Percentiles rank a stretch among this genome's conserved stretches.
Evolutionary conservation across 2,329 filamentous ascomycete genomes (phyloP).

Genomic region (Massarina eburnea): DNA sequence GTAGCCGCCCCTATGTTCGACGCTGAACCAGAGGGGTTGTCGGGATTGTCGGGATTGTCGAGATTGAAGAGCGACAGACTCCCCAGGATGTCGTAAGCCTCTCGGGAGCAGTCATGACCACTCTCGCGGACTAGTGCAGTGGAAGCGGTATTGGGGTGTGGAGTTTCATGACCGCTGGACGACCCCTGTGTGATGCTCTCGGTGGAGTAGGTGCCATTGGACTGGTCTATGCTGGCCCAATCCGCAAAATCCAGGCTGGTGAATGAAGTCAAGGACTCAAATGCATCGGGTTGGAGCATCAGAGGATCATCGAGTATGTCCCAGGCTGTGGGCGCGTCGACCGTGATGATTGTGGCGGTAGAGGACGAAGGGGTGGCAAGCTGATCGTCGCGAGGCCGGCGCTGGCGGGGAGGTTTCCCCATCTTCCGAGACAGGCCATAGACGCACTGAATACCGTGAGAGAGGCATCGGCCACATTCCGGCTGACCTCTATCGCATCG

Average conservation of each 20-base stretch:
- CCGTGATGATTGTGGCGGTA: too few species aligned
- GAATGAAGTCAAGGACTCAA: not conserved
- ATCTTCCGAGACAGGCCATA: constrained; percentile 22
- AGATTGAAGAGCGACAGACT: constrained; percentile 5
- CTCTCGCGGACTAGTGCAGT: not conserved
- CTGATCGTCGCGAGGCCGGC: constrained; percentile 1
- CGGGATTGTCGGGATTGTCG: not conserved
- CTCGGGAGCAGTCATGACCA: constrained; percentile 9
- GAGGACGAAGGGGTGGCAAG: not conserved
- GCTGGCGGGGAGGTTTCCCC: constrained; percentile 25
- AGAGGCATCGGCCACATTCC: constrained; percentile 28
- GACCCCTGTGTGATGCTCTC: too few species aligned
- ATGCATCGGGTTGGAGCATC: not conserved
- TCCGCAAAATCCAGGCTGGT: not conserved
- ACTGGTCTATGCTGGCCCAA: not conserved
- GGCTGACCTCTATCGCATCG: constrained; percentile 32
- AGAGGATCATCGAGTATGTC: not conserved
- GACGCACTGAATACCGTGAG: constrained; percentile 19
- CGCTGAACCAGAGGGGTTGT: not conserved
- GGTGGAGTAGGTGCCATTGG: not conserved
- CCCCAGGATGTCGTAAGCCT: constrained; percentile 11
- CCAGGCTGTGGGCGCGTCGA: not conserved
- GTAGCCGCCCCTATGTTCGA: not conserved
- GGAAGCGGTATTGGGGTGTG: too few species aligned
- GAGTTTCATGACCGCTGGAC: too few species aligned